Base-by-base conservation (phyloP, 768 basidiomycete species). In the Multifurca ochricompacta region DNA sequence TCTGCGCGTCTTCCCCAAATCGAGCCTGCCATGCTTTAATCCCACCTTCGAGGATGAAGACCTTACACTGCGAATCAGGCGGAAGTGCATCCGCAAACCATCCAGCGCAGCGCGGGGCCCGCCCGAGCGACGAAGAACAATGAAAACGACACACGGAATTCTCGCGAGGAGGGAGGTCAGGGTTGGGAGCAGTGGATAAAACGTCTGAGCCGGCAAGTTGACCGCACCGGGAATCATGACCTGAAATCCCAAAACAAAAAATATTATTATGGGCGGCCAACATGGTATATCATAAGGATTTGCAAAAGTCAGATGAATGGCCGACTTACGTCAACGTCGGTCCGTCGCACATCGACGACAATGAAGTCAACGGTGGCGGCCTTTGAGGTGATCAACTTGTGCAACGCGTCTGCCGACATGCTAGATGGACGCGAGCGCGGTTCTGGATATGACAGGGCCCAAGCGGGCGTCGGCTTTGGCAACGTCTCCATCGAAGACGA, bases 201-300 rank as follows among this genome's bases (percentile, higher is more conserved):
- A 72, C 1, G 73, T 70, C 40, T 76, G 73, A 0, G 73, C 75
- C 10, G 75, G 74, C 1, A 75, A 66, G 61, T 75, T 76, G 55
- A 75, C 66, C 1, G 72, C 72, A 18, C 67, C 66, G 1, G 59
- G 62, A 53, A 73, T 65, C 48, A 67, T 54, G 21, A 55, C 63
- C 44, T 62, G 56, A 59, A n/a, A n/a, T n/a, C n/a, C n/a, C n/a
- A n/a, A n/a, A n/a, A n/a, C n/a, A n/a, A n/a, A n/a, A n/a, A n/a
- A n/a, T n/a, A n/a, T n/a, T n/a, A n/a, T n/a, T 54, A 41, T 14
- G 40, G 39, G 27, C 13, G 10, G 25, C 16, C 10, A 13, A 37
- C 23, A 40, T 41, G 47, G 43, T 32, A 11, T 13, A 13, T 25
- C 13, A 23, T 21, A 6, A 31, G n/a, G 18, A 50, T 1, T 7